Base-by-base conservation (phyloP, 148 eudicot genomes). In the Chenopodium formosanum region DNA sequence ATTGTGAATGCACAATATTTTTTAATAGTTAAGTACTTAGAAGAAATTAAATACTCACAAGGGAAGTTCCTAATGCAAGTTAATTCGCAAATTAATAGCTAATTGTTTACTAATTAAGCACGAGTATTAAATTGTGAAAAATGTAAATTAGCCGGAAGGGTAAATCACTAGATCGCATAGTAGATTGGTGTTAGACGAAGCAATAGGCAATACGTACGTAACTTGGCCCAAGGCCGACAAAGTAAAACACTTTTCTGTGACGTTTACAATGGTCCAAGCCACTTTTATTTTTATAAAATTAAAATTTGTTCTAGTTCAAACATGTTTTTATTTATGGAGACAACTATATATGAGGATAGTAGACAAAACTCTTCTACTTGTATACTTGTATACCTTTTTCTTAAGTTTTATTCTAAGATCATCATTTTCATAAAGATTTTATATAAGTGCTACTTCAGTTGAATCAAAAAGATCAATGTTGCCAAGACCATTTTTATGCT, bases 211-310 rank as follows among this genome's bases (percentile, higher is more conserved):
- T 17, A 58, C 63, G 66, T 62, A 62, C 66, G 70, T 66, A 27
- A 14, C 12, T 70, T 70, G 74, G 27, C 50, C 25, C 20, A 70
- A 70, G 74, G 74, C 74, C 74, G 74, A 70, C 74, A 70, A 70
- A 25, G 74, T 70, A 19, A 70, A 70, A 70, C 74, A 37, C n/a
- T 20, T 69, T 69, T 9, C 46, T 37, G 6, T 70, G 50, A 70
- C 74, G 25, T 70, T 50, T 23, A 70, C 52, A 70, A 70, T 8
- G 20, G 14, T 40, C 74, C 74, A 70, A 70, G 37, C 48, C 74
- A 40, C 50, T 29, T 32, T 16, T 70, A 4, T 1, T 17, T 17
- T 14, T 17, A 31, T 16, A 17, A 17, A 19, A 17, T 13, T 34
- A 20, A 9, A 62, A 22, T 70, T 37, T 40, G 74, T 70, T 32